Percentiles rank a stretch among this genome's conserved stretches.
phyloP scores from a whole-genome alignment of 768 basidiomycete genomes.

The Leccinum olivaceopallidum region DNA sequence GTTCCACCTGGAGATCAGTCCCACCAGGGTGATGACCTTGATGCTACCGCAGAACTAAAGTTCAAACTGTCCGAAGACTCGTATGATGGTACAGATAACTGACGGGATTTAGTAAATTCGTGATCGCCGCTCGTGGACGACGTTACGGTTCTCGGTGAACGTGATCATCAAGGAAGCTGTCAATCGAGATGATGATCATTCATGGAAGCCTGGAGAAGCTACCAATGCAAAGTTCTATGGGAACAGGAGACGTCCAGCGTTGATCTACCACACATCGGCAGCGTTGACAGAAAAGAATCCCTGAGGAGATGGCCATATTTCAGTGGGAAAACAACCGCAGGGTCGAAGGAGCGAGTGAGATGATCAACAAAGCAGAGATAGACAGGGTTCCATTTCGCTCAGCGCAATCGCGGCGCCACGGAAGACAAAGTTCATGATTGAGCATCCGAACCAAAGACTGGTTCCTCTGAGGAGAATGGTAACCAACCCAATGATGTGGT shows the following conservation, averaged over 20 bases:
- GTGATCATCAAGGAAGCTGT: slow-evolving; percentile 41
- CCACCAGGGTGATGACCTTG: slow-evolving; percentile 45
- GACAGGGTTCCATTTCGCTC: slow-evolving; percentile 38
- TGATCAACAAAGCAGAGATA: slow-evolving; percentile 58
- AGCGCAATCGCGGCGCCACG: slow-evolving; percentile 59
- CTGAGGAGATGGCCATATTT: slow-evolving; percentile 54
- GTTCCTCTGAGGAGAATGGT: slow-evolving; percentile 54
- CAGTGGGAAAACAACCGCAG: slow-evolving; percentile 62
- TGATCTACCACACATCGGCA: slow-evolving; percentile 50
- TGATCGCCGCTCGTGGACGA: background rate
- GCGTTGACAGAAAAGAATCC: slow-evolving; percentile 65
- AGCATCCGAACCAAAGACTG: slow-evolving; percentile 44
- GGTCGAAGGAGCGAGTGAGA: slow-evolving; percentile 65
- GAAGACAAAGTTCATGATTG: slow-evolving; percentile 55
- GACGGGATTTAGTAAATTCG: background rate
- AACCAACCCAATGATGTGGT: slow-evolving; percentile 58
- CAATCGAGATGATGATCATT: slow-evolving; percentile 5
- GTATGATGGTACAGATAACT: slow-evolving; percentile 60
- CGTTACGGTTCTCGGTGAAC: slow-evolving; percentile 43
- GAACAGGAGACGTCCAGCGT: slow-evolving; percentile 47
- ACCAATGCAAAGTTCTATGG: slow-evolving; percentile 60
- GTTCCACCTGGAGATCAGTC: slow-evolving; percentile 45
- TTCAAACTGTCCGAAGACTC: slow-evolving; percentile 58
- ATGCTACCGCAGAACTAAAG: slow-evolving; percentile 51
- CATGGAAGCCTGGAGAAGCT: slow-evolving; percentile 19